phyloP scores from a whole-genome alignment of 192 early-diverging fungal genomes.

The Entomortierella chlamydospora region DNA sequence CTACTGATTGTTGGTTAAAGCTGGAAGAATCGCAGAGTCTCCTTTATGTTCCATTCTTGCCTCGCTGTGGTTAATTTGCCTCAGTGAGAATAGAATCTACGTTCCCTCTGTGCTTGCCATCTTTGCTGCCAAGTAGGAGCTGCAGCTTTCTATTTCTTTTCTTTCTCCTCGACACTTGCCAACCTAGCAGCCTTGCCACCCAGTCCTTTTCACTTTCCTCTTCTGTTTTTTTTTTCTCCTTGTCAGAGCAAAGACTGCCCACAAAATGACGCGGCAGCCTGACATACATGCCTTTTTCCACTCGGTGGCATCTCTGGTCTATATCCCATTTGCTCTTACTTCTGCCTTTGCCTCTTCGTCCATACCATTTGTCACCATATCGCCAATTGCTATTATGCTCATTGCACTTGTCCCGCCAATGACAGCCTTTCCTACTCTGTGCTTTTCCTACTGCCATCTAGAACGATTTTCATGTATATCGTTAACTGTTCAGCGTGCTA shows the following conservation, averaged over 20 bases:
- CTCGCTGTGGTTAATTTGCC: constrained; percentile 13
- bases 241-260: not conserved
- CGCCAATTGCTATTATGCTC: constrained; percentile 33
- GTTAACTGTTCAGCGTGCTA: constrained; percentile 27
- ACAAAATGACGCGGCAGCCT: constrained; percentile 22
- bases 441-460: constrained; percentile 41
- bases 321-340: constrained; percentile 43
- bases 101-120: constrained; percentile 3
- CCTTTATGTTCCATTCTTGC: not conserved
- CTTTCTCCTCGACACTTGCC: not conserved
- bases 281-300: constrained; percentile 46
- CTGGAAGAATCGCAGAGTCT: not conserved
- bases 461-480: constrained; percentile 35
- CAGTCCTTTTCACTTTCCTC: too few species aligned
- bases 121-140: too few species aligned
- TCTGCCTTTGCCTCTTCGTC: constrained; percentile 38
- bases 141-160: not conserved
- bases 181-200: not conserved
- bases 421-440: constrained; percentile 19
- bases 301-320: constrained; percentile 42
- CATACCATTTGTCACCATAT: constrained; percentile 30
- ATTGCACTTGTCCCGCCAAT: constrained; percentile 43
- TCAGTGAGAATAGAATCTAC: constrained; percentile 37
- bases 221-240: not conserved
- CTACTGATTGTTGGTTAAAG: not conserved